Evolutionary conservation across 306 rosid genomes (phyloP).

Genomic region (Potentilla sterilis): DNA sequence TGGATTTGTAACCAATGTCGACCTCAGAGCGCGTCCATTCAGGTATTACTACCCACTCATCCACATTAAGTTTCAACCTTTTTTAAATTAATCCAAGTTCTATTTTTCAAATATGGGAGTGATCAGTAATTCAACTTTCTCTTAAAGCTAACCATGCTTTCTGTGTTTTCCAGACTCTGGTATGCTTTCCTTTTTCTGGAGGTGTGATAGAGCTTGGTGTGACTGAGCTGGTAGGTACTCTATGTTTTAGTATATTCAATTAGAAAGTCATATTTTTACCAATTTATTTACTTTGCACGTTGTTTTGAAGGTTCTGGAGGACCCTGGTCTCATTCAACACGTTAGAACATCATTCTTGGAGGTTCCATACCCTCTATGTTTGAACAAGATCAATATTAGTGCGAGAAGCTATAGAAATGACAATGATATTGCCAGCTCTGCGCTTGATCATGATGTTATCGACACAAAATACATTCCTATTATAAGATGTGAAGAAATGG

Average conservation of each 20-base stretch:
- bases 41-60: constrained; percentile 42
- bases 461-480: constrained; percentile 40
- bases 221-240: constrained; percentile 60
- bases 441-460: constrained; percentile 37
- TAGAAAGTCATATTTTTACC: constrained; percentile 3
- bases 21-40: constrained; percentile 80
- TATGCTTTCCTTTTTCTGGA: constrained; percentile 74
- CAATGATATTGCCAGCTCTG: constrained; percentile 26
- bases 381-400: constrained; percentile 24
- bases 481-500: constrained; percentile 34
- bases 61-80: not conserved
- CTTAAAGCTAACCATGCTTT: constrained; percentile 10
- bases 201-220: constrained; percentile 81
- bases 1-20: constrained; percentile 22
- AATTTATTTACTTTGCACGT: constrained; percentile 8
- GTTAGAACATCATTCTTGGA: constrained; percentile 54
- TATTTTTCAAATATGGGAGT: not conserved
- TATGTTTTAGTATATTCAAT: constrained; percentile 13
- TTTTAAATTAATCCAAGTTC: not conserved
- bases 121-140: not conserved
- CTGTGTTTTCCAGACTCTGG: constrained; percentile 61
- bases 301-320: constrained; percentile 62
- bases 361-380: constrained; percentile 32
- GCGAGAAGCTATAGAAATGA: constrained; percentile 33
- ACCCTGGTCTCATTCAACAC: constrained; percentile 53